phyloP scores from a whole-genome alignment of 2,329 filamentous ascomycete genomes.

The Fusarium cyanostomum region DNA sequence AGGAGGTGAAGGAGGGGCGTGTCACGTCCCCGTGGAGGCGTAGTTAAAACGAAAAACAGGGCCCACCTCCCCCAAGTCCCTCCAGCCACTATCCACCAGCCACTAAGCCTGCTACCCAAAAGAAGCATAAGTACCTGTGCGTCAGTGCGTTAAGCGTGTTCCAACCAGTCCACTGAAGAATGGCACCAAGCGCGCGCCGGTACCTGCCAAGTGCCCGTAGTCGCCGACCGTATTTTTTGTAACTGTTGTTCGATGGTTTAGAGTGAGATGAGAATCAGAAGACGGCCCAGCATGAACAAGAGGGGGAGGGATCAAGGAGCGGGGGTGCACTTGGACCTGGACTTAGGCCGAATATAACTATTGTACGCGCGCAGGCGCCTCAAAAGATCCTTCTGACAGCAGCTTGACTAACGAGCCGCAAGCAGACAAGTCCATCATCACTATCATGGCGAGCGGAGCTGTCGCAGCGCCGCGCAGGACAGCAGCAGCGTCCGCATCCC shows the following conservation, averaged over 20 bases:
- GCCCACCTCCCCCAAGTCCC: neutral
- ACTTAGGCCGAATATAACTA: too few species aligned
- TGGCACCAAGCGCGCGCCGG: neutral
- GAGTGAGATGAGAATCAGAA: neutral
- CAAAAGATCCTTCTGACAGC: neutral
- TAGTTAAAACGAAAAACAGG: neutral
- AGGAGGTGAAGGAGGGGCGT: conserved; percentile 1
- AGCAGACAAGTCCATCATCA: neutral
- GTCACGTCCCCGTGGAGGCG: neutral
- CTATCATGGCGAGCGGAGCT: too few species aligned
- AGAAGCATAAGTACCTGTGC: neutral
- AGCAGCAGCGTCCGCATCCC: too few species aligned
- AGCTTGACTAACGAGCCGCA: neutral
- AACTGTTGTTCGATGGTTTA: too few species aligned
- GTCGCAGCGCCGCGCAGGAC: too few species aligned
- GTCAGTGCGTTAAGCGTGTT: neutral
- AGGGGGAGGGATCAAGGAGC: neutral
- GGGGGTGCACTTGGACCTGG: neutral
- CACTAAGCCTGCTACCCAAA: neutral
- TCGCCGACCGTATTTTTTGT: neutral
- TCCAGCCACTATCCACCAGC: neutral
- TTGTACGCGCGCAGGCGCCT: neutral
- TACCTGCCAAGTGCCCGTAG: neutral
- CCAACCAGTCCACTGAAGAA: neutral
- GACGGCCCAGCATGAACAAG: neutral